These are phyloP conservation scores for Monilinia aucupariae DNA, from an alignment of 2,329 filamentous ascomycete species.

Conservation along the genomic window DNA sequence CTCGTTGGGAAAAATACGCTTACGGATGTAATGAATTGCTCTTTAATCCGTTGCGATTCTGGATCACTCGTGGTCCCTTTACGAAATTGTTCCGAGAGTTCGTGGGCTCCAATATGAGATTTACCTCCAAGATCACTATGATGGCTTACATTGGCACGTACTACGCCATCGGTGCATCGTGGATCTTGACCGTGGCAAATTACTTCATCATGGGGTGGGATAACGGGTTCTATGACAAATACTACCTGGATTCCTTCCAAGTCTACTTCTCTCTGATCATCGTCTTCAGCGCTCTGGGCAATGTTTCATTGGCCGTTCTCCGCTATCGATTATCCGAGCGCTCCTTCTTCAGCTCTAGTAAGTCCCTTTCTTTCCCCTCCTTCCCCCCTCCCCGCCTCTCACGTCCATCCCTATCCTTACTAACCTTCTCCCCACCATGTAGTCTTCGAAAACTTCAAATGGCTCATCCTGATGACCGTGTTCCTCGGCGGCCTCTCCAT, in stretches of 20 bases:
- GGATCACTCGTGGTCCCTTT: constrained; percentile 69
- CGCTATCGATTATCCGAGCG: constrained; percentile 65
- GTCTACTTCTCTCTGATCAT: constrained; percentile 77
- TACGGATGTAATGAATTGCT: constrained; percentile 79
- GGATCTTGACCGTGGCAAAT: constrained; percentile 67
- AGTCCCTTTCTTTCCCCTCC: not conserved
- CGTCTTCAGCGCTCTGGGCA: constrained; percentile 57
- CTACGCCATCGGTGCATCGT: constrained; percentile 71
- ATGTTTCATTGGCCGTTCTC: constrained; percentile 65
- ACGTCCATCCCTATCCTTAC: not conserved
- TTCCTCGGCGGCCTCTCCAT: constrained; percentile 79
- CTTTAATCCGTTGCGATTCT: constrained; percentile 71
- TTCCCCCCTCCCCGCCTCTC: no score
- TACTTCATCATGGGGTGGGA: constrained; percentile 74
- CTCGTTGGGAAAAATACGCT: constrained; percentile 82
- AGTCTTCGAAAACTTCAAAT: constrained; percentile 61
- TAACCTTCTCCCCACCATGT: not conserved
- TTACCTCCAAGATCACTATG: constrained; percentile 71
- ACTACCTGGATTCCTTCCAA: constrained; percentile 73
- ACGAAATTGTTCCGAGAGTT: constrained; percentile 73
- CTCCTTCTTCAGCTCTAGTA: constrained; percentile 7
- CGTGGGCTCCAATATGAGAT: constrained; percentile 66
- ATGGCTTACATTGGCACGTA: constrained; percentile 75
- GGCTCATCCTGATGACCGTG: constrained; percentile 68
- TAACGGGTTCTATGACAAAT: constrained; percentile 72